Base-by-base conservation (phyloP, 192 early-diverging fungal genomes). In the Backusella tuberculispora region DNA sequence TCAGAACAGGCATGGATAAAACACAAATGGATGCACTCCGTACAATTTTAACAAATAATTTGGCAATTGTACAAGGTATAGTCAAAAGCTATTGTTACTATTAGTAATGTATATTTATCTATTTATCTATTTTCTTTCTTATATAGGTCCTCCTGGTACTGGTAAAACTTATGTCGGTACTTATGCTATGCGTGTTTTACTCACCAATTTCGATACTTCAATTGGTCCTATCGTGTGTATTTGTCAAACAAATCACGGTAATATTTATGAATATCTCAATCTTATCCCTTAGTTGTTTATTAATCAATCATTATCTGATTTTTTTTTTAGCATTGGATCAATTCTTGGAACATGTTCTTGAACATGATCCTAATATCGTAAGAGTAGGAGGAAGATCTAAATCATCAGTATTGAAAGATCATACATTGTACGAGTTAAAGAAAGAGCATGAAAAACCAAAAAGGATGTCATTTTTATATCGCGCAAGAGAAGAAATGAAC, bases 181-280 rank as follows among this genome's bases (percentile, higher is more conserved):
- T 13, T 76, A 81, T 53, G 79, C 85, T 0, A 85, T 86, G 45
- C 43, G 43, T 13, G 80, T 89, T 0, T 73, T 89, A 37, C 64
- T 88, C 5, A 76, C 81, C 17, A 78, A 88, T 50, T 80, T 67
- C 45, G 68, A 80, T 40, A 40, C 71, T 0, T 47, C 67, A 1
- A 37, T 80, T n/a, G 80, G 83, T 6, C 78, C 82, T 0, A 89
- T 89, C 46, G 63, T 89, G 10, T 77, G 84, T 46, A 77, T 87
- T 26, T 89, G 88, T 47, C 86, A 89, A 64, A 89, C 88, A 13
- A 89, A 89, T 70, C 88, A 89, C 50, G 87, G 79, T 81, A 81
- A 38, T 66, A 5, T 9, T n/a, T 66, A 5, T 47, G 34, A 26
- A n/a, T 26, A 29, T 15, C 15, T 46, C 4, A 10, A 45, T 10